Evolutionary conservation across 306 rosid genomes (phyloP).

Genomic region (Myrica gale): DNA sequence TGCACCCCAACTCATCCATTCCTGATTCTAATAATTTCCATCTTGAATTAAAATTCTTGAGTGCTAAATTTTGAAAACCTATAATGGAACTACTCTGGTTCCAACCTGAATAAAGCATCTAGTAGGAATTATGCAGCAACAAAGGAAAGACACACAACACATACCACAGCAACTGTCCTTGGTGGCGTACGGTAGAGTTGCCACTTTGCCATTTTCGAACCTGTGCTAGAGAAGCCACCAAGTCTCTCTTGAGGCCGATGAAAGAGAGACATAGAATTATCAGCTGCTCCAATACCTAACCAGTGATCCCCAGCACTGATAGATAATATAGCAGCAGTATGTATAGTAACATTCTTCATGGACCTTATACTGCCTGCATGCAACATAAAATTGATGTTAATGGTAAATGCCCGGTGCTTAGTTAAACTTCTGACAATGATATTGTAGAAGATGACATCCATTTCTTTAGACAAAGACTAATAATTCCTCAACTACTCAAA

Average conservation of each 20-base stretch:
- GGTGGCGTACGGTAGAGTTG: slow-evolving; percentile 97
- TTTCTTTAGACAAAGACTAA: slow-evolving; percentile 10
- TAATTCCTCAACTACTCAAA: slow-evolving; percentile 9
- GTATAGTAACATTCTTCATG: slow-evolving; percentile 85
- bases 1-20: background rate
- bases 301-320: slow-evolving; percentile 97
- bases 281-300: slow-evolving; percentile 99
- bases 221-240: slow-evolving; percentile 72
- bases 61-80: background rate
- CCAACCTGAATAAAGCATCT: background rate
- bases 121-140: slow-evolving; percentile 3
- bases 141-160: slow-evolving; percentile 22
- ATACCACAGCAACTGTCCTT: slow-evolving; percentile 84
- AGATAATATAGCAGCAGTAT: slow-evolving; percentile 75
- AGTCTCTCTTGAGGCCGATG: slow-evolving; percentile 99
- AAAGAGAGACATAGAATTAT: slow-evolving; percentile 90
- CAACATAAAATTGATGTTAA: slow-evolving; percentile 4
- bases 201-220: slow-evolving; percentile 90
- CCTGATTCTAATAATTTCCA: background rate
- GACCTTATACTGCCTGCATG: slow-evolving; percentile 82
- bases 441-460: slow-evolving; percentile 10
- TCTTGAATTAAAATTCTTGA: background rate
- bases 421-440: slow-evolving; percentile 5
- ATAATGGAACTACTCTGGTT: background rate
- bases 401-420: slow-evolving; percentile 6